Evolutionary conservation across 768 basidiomycete species (phyloP), one percentile per base, ranked within the genome.

Genomic region (Leccinum broughii): DNA sequence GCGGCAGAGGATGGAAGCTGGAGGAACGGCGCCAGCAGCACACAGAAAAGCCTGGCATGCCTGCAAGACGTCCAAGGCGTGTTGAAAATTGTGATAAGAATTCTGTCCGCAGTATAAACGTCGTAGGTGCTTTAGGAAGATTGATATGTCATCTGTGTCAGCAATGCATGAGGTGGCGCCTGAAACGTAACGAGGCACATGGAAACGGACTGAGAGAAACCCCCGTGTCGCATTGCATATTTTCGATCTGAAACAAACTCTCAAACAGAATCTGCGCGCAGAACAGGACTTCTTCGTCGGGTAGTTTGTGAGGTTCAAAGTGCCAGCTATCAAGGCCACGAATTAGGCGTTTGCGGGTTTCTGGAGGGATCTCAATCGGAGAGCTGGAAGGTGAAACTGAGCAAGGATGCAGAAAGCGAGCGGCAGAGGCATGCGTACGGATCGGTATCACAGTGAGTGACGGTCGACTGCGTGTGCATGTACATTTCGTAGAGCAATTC

Each of bases 81-180:
- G 97, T 62, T 93, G 87, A 71, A 96, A 98, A 70, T 98, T 99
- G 80, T 99, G 97, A 74, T 99, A 99, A 28, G 90, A 89, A 76
- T 98, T 98, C 59, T 88, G 86, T 55, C 84, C 82, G 62, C 95
- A 90, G 73, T 99, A 99, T 54, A 96, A 88, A 30, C 85, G 85
- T n/a, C 89, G 86, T n/a, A 98, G 83, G 64, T 96, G 92, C 65
- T 86, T 85, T 44, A 99, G 81, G 67, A 98, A 89, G 10, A 84
- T 76, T 20, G 85, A 82, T 64, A 98, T 81, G 75, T 88, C 85
- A 64, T 81, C 94, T 93, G 73, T 54, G 52, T 64, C 57, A 64
- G 54, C 49, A 44, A 55, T 44, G 35, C 65, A 62, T 62, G 62
- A 67, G 60, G 54, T 62, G 56, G 62, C 57, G 61, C 51, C 61